Base-by-base conservation (phyloP, 305 asterid species). In the Plantago rigida region DNA sequence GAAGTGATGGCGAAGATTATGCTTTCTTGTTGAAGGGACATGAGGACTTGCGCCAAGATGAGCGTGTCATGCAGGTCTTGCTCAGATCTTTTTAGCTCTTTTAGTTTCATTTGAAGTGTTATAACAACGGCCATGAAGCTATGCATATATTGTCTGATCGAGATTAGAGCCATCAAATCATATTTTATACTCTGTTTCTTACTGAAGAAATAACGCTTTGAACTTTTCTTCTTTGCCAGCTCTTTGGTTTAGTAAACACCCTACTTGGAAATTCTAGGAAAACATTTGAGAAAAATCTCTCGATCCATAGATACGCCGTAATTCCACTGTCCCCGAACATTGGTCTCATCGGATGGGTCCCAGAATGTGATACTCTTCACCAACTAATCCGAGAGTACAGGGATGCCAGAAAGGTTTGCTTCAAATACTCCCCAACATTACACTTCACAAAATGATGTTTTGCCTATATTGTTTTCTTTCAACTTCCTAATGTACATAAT, bases 41-140 rank as follows among this genome's bases (percentile, higher is more conserved):
- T 69, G 99, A 93, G 77, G 99, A 93, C 73, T 80, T 93, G 59
- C 97, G 99, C 65, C 99, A 93, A 74, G 97, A 93, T 78, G 99
- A 93, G 79, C 99, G 99, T 64, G 99, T 93, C 67, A 93, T 93
- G 99, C 99, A 93, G 99, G 99, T 92, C 47, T 56, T 46, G 29
- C 52, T 49, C 54, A 15, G 29, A 4, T 9, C 5, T 9, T 52
- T 52, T 31, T 22, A 11, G 2, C 50, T 57, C 49, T 39, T 42
- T 55, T 52, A 41, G 44, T 61, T 56, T 53, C 13, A 61, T 26
- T 22, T 55, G 34, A 12, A n/a, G 13, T 24, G 55, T 39, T 63
- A 31, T 44, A 31, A 2, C 5, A 5, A 31, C 0, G 39, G 39
- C 2, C 7, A 31, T 31, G 39, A 4, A 31, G 6, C 39, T 31